Base-by-base conservation (phyloP, 306 rosid species). In the Leucaena leucocephala region DNA sequence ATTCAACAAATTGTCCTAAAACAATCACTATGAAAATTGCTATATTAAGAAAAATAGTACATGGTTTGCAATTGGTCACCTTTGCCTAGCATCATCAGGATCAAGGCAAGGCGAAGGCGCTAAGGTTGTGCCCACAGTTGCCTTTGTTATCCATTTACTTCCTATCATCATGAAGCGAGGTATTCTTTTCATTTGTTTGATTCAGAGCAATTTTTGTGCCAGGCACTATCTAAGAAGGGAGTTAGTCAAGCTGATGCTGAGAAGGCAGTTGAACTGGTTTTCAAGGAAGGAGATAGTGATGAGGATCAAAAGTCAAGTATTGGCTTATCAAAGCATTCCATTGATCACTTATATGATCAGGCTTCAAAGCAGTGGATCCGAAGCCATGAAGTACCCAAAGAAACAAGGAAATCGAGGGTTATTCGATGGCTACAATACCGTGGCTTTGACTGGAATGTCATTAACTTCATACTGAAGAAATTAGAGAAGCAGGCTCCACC, bases 331-430 rank as follows among this genome's bases (percentile, higher is more conserved):
- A 86, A 83, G 82, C 81, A 83, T 16, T 73, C 89, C 38, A 75
- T 91, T 82, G 95, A 95, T 81, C 92, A 84, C 44, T 82, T 92
- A 76, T 84, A 79, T 82, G 84, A 86, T 80, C 92, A 85, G 83
- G 96, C 92, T 88, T 90, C 97, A 58, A 92, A 91, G 85, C 98
- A 88, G 81, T 92, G 98, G 98, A 78, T 76, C 43, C 89, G 92
- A 75, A 86, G 92, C 21, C 82, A 27, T 8, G 87, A 92, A 46
- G 88, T 79, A 9, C 82, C 92, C 1, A 78, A 68, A 81, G 97
- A 91, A 86, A 95, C 84, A 58, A 92, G 98, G 55, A 95, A 90
- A 82, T 46, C 87, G 4, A 77, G 94, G 88, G 80, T 90, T 27
- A 46, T 88, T 17, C 78, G 83, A 34, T 90, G 94, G 94, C 92